A percentile compares a stretch with the other conserved stretches of the same genome.
phyloP scores from a whole-genome alignment of 805 yeast genomes.

The Cyberlindnera mississippiensis region DNA sequence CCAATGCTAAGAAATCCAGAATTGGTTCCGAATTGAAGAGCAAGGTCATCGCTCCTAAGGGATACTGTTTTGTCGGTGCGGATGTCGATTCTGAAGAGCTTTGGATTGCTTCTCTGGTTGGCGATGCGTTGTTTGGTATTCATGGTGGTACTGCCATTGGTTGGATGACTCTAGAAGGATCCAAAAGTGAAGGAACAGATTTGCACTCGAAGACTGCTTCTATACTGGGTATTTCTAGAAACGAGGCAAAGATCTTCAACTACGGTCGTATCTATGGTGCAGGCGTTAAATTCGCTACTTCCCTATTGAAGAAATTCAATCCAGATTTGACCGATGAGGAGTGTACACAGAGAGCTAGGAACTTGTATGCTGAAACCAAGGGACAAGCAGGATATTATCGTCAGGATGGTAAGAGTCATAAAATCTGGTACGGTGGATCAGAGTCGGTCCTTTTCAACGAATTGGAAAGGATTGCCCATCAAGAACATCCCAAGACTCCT shows the following conservation, averaged over 20 bases:
- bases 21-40: conserved; percentile 94
- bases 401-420: conserved; percentile 24
- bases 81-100: conserved; percentile 98
- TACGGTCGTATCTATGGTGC: conserved; percentile 98
- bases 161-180: conserved; percentile 99
- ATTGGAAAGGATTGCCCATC: conserved; percentile 81
- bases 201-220: conserved; percentile 90
- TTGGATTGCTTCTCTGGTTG: conserved; percentile 95
- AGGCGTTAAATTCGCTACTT: conserved; percentile 84
- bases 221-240: conserved; percentile 82
- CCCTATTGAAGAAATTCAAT: conserved; percentile 79
- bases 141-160: conserved; percentile 98
- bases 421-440: conserved; percentile 81
- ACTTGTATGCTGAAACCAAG: conserved; percentile 76
- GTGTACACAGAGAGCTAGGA: conserved; percentile 60
- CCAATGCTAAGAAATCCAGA: conserved; percentile 81
- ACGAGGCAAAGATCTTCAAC: conserved; percentile 92
- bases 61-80: conserved; percentile 93
- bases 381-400: conserved; percentile 47
- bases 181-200: conserved; percentile 88
- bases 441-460: conserved; percentile 90
- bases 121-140: conserved; percentile 81
- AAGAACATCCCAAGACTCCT: conserved; percentile 80
- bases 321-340: conserved; percentile 61
- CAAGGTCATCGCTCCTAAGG: conserved; percentile 79